These are phyloP conservation scores for Thielaviopsis euricoi DNA, from an alignment of 2,329 filamentous ascomycete species.

Conservation along the genomic window DNA sequence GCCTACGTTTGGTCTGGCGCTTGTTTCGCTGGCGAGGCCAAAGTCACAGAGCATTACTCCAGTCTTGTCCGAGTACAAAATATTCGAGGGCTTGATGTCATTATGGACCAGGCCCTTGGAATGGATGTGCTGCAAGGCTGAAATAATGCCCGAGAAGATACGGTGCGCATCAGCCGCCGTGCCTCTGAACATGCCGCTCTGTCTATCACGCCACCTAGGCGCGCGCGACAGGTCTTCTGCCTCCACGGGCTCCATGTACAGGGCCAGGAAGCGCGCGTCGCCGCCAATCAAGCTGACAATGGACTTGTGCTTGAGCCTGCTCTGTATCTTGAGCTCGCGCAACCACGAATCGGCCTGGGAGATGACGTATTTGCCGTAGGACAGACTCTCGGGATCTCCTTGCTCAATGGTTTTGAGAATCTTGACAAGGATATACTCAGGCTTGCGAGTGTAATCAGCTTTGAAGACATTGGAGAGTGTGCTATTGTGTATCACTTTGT, in stretches of 20 bases:
- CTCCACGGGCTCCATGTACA: conserved; percentile 46
- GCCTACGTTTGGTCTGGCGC: conserved; percentile 28
- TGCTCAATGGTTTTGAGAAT: background rate
- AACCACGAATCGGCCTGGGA: conserved; percentile 44
- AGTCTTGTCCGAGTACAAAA: conserved; percentile 40
- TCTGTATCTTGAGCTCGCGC: conserved; percentile 39
- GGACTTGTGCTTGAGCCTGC: conserved; percentile 36
- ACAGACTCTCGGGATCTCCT: background rate
- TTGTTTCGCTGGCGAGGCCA: conserved; percentile 31
- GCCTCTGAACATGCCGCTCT: conserved; percentile 34
- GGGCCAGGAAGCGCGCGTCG: conserved; percentile 40
- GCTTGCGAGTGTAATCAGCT: background rate
- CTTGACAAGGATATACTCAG: conserved; percentile 4
- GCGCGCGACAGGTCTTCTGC: conserved; percentile 35
- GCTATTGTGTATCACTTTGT: background rate
- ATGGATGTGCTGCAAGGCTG: conserved; percentile 40
- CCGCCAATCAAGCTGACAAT: conserved; percentile 43
- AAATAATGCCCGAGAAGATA: conserved; percentile 36
- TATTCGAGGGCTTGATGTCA: conserved; percentile 46
- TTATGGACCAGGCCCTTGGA: conserved; percentile 38
- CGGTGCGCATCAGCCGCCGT: conserved; percentile 30
- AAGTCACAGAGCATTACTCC: conserved; percentile 46
- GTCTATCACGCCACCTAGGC: conserved; percentile 31
- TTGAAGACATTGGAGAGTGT: conserved; percentile 1
- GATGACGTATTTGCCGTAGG: conserved; percentile 19